These are phyloP conservation scores for Blastomyces silverae DNA, from an alignment of 2,329 filamentous ascomycete genomes.

Conservation along the genomic window DNA sequence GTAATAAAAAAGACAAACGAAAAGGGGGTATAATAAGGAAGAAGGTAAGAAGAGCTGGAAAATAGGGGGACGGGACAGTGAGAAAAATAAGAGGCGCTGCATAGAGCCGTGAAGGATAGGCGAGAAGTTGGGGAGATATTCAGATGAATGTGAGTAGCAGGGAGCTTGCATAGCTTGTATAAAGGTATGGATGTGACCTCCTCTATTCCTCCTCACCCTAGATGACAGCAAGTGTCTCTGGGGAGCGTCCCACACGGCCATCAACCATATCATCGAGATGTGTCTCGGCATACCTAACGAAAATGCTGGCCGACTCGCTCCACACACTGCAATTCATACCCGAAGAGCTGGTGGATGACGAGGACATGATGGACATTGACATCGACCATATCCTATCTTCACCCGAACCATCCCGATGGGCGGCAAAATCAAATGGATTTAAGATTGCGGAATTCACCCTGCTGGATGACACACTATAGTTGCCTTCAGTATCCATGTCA, in stretches of 20 bases:
- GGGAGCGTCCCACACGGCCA: background rate
- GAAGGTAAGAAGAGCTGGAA: background rate
- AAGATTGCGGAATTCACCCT: background rate
- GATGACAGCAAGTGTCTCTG: background rate
- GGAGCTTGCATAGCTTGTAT: background rate
- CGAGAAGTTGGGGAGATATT: background rate
- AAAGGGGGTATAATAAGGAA: background rate
- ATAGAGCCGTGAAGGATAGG: background rate
- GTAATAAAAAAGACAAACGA: background rate
- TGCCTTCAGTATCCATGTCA: background rate
- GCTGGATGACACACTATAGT: background rate
- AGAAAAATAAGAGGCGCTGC: background rate
- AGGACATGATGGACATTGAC: conserved; percentile 4
- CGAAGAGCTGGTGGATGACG: conserved; percentile 1
- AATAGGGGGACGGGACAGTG: background rate
- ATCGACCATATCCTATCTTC: background rate
- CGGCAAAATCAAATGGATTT: background rate
- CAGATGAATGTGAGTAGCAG: background rate
- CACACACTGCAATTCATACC: conserved; percentile 1
- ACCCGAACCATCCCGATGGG: background rate
- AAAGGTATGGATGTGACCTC: background rate
- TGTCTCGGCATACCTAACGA: background rate
- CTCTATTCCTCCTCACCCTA: background rate
- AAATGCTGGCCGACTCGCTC: conserved; percentile 9
- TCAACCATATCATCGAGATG: background rate